Percentiles rank a stretch among this genome's conserved stretches.
Conservation (phyloP, 2,329 filamentous ascomycete species). For the Colletotrichum sp. region DNA sequence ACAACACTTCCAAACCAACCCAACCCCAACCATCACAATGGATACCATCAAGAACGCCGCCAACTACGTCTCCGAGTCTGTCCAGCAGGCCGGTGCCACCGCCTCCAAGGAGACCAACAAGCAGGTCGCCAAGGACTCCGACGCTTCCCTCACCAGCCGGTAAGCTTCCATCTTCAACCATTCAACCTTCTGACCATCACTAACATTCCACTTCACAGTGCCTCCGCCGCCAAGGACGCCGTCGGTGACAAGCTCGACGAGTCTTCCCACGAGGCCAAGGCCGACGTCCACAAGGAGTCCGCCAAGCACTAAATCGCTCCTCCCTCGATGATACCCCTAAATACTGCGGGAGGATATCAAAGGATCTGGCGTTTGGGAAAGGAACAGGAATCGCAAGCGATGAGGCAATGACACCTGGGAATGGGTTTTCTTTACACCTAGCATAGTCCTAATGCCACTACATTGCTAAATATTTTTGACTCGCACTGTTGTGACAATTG, state of each 20-base stretch:
- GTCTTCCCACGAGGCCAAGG: slow-evolving; percentile 44
- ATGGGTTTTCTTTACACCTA: not conserved
- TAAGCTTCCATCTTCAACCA: slow-evolving; percentile 32
- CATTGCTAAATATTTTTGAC: not conserved
- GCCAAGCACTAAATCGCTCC: slow-evolving; percentile 23
- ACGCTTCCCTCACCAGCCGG: slow-evolving; percentile 60
- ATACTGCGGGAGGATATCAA: slow-evolving; percentile 13
- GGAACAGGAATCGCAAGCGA: not conserved
- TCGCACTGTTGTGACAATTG: too few relatives aligned
- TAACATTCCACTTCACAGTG: slow-evolving; percentile 38
- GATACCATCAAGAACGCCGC: slow-evolving; percentile 64
- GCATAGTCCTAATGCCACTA: slow-evolving; percentile 19
- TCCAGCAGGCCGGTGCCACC: slow-evolving; percentile 61
- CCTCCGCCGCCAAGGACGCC: slow-evolving; percentile 55
- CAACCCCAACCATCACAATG: slow-evolving; percentile 44
- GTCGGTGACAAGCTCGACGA: slow-evolving; percentile 51
- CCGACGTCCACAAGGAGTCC: slow-evolving; percentile 44
- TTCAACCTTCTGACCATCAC: not conserved
- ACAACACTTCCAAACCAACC: slow-evolving; percentile 29
- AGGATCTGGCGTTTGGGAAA: slow-evolving; percentile 9
- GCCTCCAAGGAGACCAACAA: slow-evolving; percentile 75
- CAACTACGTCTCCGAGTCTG: slow-evolving; percentile 72
- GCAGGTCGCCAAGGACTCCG: slow-evolving; percentile 67
- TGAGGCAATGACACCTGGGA: slow-evolving; percentile 15
- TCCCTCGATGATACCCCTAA: slow-evolving; percentile 19